A percentile compares a stretch with the other conserved stretches of the same genome.
Evolutionary conservation across 2,329 filamentous ascomycete species (phyloP).

Genomic region (Diaporthe ampelina): DNA sequence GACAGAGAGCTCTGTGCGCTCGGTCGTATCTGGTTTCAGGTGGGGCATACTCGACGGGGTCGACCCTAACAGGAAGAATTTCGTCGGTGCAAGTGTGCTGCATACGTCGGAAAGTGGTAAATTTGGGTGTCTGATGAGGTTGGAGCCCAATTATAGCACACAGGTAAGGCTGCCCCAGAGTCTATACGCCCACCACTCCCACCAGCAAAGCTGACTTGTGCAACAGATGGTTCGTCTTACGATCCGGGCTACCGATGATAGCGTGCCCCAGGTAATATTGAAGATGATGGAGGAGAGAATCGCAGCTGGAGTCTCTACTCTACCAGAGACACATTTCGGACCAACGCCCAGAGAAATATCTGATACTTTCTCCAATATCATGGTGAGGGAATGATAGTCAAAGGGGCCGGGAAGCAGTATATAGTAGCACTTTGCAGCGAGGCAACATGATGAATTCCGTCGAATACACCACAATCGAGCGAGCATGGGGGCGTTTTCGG

Average conservation of each 20-base stretch:
- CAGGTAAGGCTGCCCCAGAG: conserved; percentile 73
- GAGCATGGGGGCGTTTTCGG: conserved; percentile 40
- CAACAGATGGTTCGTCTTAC: conserved; percentile 93
- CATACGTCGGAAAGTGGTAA: conserved; percentile 89
- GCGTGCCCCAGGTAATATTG: conserved; percentile 82
- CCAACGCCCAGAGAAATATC: conserved; percentile 66
- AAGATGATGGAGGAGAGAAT: conserved; percentile 91
- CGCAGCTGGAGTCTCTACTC: conserved; percentile 64
- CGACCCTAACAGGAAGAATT: conserved; percentile 93
- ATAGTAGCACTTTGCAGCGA: conserved; percentile 10
- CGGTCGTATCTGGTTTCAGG: conserved; percentile 84
- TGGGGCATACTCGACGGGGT: conserved; percentile 90
- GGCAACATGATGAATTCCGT: conserved; percentile 8
- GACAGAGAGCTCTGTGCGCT: conserved; percentile 78
- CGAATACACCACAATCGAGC: conserved; percentile 27
- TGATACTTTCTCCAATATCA: conserved; percentile 68
- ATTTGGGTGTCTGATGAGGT: conserved; percentile 90
- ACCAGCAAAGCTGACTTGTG: conserved; percentile 44
- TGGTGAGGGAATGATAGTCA: conserved; percentile 58
- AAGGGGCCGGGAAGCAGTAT: conserved; percentile 7
- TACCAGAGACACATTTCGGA: conserved; percentile 54
- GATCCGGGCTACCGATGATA: conserved; percentile 92
- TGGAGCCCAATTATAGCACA: conserved; percentile 94
- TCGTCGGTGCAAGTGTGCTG: conserved; percentile 90
- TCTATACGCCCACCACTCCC: neutral